A percentile compares a stretch with the other conserved stretches of the same genome.
These are phyloP conservation scores for barley (Hordeum vulgare) DNA, from an alignment of 176 grass and related monocot species.

Conservation along the genomic window DNA sequence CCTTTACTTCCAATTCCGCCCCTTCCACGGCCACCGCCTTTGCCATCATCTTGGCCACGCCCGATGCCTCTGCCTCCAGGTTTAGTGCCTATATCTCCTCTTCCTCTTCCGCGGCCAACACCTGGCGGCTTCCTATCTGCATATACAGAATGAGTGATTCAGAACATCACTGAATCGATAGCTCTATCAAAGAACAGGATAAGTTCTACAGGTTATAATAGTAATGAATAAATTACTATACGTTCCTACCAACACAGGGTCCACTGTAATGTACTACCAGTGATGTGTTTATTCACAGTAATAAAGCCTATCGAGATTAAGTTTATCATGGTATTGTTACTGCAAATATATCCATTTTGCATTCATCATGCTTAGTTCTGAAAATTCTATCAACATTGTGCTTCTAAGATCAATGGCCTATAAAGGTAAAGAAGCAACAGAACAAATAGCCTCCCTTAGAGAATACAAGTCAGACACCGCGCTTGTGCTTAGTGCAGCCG, in stretches of 20 bases:
- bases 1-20: slow-evolving; percentile 62
- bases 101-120: slow-evolving; percentile 91
- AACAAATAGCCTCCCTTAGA: background rate
- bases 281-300: background rate
- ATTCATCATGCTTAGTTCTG: background rate
- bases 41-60: slow-evolving; percentile 77
- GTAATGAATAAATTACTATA: background rate
- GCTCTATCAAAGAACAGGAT: background rate
- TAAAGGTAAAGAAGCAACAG: background rate
- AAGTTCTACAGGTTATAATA: background rate
- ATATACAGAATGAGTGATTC: slow-evolving; percentile 11
- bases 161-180: background rate
- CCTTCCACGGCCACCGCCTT: slow-evolving; percentile 57
- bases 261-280: background rate
- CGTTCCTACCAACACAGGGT: background rate
- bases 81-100: slow-evolving; percentile 55
- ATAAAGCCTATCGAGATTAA: background rate
- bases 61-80: slow-evolving; percentile 67
- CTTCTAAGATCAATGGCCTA: background rate
- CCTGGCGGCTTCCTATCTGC: slow-evolving; percentile 95
- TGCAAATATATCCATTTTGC: background rate
- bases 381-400: background rate
- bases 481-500: background rate
- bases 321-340: background rate
- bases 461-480: background rate